These are phyloP conservation scores for Syncephalastrum sp. DNA, from an alignment of 371 early-diverging fungal genomes.

Conservation along the genomic window DNA sequence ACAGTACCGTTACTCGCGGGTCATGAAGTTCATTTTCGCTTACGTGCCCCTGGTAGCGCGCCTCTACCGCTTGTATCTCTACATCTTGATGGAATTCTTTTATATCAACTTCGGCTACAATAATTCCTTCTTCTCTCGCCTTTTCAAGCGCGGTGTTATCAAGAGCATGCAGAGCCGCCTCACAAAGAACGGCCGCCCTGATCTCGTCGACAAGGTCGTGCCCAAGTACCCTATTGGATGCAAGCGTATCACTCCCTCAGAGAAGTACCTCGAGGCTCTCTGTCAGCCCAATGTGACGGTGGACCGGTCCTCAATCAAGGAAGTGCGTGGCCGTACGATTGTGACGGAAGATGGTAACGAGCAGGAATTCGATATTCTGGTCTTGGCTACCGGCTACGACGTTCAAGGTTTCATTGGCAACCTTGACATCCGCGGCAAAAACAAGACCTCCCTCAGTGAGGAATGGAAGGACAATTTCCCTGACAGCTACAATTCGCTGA, in stretches of 20 bases:
- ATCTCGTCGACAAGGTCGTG: slow-evolving; percentile 14
- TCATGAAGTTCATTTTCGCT: slow-evolving; percentile 12
- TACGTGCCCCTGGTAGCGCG: slow-evolving; percentile 18
- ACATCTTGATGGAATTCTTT: slow-evolving; percentile 7
- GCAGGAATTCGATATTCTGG: slow-evolving; percentile 23
- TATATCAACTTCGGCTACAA: slow-evolving; percentile 16
- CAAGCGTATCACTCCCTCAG: slow-evolving; percentile 26
- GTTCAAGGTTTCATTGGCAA: slow-evolving; percentile 26
- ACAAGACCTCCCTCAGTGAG: slow-evolving; percentile 15
- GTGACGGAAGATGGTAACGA: slow-evolving; percentile 20
- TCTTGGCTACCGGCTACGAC: slow-evolving; percentile 30
- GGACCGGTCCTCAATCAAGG: slow-evolving; percentile 12
- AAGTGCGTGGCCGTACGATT: slow-evolving; percentile 21
- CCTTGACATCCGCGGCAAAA: slow-evolving; percentile 23
- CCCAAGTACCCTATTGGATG: slow-evolving; percentile 26
- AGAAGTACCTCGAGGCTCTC: slow-evolving; percentile 23
- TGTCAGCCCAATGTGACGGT: slow-evolving; percentile 20
- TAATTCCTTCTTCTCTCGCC: slow-evolving; percentile 1
- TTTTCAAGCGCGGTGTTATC: neutral
- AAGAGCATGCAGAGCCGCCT: slow-evolving; percentile 11
- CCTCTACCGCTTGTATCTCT: slow-evolving; percentile 15
- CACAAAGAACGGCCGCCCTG: slow-evolving; percentile 13
- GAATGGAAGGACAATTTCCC: slow-evolving; percentile 18
- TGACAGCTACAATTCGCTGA: slow-evolving; percentile 30
- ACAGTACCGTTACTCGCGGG: slow-evolving; percentile 10